Evolutionary conservation across 139 green algal genomes (phyloP).

Genomic region (Microglena sp.): DNA sequence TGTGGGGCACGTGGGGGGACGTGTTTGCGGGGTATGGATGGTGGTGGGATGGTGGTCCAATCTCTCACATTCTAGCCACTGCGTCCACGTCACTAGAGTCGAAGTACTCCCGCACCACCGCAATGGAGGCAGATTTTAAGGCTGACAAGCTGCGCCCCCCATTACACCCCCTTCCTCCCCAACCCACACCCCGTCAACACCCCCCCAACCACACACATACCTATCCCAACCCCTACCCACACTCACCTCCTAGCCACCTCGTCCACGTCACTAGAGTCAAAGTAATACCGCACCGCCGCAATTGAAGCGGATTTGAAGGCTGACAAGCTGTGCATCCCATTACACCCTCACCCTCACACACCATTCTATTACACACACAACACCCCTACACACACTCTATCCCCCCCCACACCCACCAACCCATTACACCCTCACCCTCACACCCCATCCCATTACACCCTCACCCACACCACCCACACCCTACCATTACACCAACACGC

Average conservation of each 20-base stretch:
- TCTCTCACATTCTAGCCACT: constrained; percentile 34
- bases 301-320: constrained; percentile 17
- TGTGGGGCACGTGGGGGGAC: no score
- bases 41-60: no score
- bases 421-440: no score
- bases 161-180: background rate
- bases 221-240: background rate
- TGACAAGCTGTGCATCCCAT: no score
- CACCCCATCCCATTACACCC: no score
- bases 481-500: no score
- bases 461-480: no score
- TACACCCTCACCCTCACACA: no score
- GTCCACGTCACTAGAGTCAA: constrained; percentile 51
- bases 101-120: constrained; percentile 77
- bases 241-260: constrained; percentile 47
- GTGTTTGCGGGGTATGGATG: no score
- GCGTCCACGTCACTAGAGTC: constrained; percentile 56
- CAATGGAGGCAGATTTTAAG: constrained; percentile 53
- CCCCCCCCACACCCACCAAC: no score
- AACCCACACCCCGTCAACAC: background rate
- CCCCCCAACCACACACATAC: background rate
- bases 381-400: no score
- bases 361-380: no score
- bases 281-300: constrained; percentile 73
- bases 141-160: constrained; percentile 23